Evolutionary conservation across 345 rosid genomes (phyloP).

Genomic region (Mallotus nudiflorus): DNA sequence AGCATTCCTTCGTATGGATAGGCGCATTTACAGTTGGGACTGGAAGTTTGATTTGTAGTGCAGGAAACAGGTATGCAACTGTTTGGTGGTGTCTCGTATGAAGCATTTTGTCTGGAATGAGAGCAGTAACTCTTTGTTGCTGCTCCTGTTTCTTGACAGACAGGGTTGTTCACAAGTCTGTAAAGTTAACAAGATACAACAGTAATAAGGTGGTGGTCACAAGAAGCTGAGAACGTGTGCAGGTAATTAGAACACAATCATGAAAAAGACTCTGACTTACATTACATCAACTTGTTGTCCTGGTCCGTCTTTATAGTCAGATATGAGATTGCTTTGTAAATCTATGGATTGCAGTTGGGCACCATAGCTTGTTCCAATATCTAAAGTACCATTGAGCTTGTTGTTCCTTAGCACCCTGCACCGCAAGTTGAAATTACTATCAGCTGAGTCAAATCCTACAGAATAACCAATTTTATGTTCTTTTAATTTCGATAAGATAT

Average conservation of each 20-base stretch:
- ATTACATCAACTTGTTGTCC: conserved; percentile 30
- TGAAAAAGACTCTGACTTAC: conserved; percentile 39
- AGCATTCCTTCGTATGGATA: conserved; percentile 65
- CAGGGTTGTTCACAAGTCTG: conserved; percentile 71
- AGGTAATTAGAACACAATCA: not conserved
- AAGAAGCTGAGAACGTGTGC: not conserved
- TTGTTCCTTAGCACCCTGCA: conserved; percentile 55
- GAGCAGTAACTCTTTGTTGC: conserved; percentile 45
- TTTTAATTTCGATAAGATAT: not conserved
- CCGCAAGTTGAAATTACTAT: not conserved
- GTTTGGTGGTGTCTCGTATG: conserved; percentile 42
- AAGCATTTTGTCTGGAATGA: conserved; percentile 15
- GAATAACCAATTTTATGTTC: no score
- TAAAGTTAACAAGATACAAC: conserved; percentile 15
- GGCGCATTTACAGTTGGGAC: conserved; percentile 65
- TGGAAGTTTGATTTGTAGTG: conserved; percentile 37
- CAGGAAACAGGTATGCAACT: conserved; percentile 50
- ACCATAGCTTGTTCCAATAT: conserved; percentile 47
- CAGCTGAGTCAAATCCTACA: not conserved
- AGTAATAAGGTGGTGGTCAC: not conserved
- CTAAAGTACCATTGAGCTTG: conserved; percentile 49
- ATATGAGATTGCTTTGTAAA: conserved; percentile 51
- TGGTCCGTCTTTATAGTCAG: conserved; percentile 18
- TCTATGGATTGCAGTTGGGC: conserved; percentile 51
- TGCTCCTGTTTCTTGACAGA: conserved; percentile 48